These are phyloP conservation scores for Alisma plantagoaquatica DNA, from an alignment of 106 monocot genomes.

Conservation along the genomic window DNA sequence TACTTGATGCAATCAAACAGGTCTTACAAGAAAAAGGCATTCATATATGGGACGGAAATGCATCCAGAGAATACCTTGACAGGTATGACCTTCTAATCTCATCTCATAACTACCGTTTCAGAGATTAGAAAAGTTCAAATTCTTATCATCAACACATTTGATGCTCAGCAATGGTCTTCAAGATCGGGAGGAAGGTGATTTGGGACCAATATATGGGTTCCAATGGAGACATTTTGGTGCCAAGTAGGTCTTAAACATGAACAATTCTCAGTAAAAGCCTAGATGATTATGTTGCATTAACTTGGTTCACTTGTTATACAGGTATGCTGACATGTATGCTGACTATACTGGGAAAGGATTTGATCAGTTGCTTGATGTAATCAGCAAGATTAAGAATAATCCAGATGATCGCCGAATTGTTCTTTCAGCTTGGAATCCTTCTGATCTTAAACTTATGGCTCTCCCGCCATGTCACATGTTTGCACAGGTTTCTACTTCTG, in stretches of 20 bases:
- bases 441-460: conserved; percentile 89
- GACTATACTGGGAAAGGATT: conserved; percentile 95
- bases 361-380: conserved; percentile 87
- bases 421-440: conserved; percentile 96
- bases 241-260: conserved; percentile 41
- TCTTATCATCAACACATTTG: too few species aligned
- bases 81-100: conserved; percentile 23
- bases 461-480: conserved; percentile 99
- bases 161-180: conserved; percentile 49
- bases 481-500: conserved; percentile 52
- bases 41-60: conserved; percentile 97
- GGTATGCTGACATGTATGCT: conserved; percentile 83
- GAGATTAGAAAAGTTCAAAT: too few species aligned
- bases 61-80: conserved; percentile 93
- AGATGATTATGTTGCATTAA: too few species aligned
- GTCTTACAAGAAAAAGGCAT: conserved; percentile 79
- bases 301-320: conserved; percentile 23
- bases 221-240: conserved; percentile 99
- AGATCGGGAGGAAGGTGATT: conserved; percentile 82
- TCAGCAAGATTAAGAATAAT: conserved; percentile 89
- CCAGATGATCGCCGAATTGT: conserved; percentile 90
- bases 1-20: too few species aligned
- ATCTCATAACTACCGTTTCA: too few species aligned
- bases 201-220: conserved; percentile 96
- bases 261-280: background rate